Base-by-base conservation (phyloP, 495 filamentous ascomycete genomes). In the Aspergillus indologenus region DNA sequence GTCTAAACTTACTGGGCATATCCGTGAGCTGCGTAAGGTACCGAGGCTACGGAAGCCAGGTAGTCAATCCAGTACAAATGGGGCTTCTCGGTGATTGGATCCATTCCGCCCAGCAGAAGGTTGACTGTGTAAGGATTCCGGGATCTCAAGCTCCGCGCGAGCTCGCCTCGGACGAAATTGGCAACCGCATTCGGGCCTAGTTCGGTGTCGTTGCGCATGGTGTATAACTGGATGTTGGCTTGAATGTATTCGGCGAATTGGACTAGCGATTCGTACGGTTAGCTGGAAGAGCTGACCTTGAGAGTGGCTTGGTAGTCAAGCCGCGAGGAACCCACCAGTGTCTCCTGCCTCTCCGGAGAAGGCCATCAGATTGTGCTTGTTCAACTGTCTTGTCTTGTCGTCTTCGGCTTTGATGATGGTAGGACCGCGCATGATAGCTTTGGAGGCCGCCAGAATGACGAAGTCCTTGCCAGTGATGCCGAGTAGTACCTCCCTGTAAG, bases 221-320 rank as follows among this genome's bases (percentile, higher is more conserved):
- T 90, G 76, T 99, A 99, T 69, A 99, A 88, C 74, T 93, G 89
- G 67, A 95, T 87, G 71, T 99, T 98, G 62, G 94, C 95, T 85
- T 97, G 92, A 76, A 98, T 92, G 79, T 91, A 98, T 80, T 99
- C 94, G 67, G 94, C 91, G 73, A 99, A 99, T 86, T 99, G 94
- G 51, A 98, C 94, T 96, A 71, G 61, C 53, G 48, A 48, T 60
- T 7, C 7, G 44, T 20, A 26, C 46, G 12, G 63, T 80, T 65
- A 78, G 73, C 66, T 58, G 57, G 34, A 22, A 53, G 23, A 11
- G 52, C 48, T 19, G 21, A 45, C n/a, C 53, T 18, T 18, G 18
- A 15, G 9, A 20, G 23, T 40, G 43, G 15, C 9, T 43, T 31
- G 44, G 21, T 54, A 29, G 29, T 53, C 29, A 21, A 9, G 22